These are phyloP conservation scores for Aspergillus tamarii DNA, from an alignment of 2,329 filamentous ascomycete species.

Conservation along the genomic window DNA sequence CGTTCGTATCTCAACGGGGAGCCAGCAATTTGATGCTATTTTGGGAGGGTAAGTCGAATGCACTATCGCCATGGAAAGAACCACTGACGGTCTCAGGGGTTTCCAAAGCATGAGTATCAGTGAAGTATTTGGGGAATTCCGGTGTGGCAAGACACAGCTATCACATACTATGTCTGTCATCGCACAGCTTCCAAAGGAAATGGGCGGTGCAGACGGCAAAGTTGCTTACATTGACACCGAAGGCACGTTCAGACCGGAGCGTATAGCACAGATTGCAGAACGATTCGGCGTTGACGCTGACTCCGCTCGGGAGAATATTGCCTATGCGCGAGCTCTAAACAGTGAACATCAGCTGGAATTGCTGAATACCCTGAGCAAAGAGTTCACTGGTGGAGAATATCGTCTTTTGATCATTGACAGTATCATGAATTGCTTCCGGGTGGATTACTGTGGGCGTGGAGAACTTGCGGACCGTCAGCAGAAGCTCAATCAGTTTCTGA, in stretches of 20 bases:
- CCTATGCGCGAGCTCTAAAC: slow-evolving; percentile 66
- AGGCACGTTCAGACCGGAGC: slow-evolving; percentile 68
- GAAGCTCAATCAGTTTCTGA: slow-evolving; percentile 67
- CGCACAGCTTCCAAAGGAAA: slow-evolving; percentile 58
- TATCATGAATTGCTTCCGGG: slow-evolving; percentile 70
- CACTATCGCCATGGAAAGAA: neutral
- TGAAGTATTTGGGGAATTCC: slow-evolving; percentile 51
- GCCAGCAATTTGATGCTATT: slow-evolving; percentile 67
- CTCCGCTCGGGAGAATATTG: slow-evolving; percentile 67
- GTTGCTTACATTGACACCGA: slow-evolving; percentile 71
- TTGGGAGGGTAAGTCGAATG: slow-evolving; percentile 58
- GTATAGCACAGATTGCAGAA: slow-evolving; percentile 68
- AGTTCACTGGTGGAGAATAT: slow-evolving; percentile 66
- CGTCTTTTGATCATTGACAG: slow-evolving; percentile 70
- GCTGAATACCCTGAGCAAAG: slow-evolving; percentile 62
- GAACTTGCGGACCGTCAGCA: slow-evolving; percentile 71
- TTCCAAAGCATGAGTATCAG: slow-evolving; percentile 73
- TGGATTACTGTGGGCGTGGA: slow-evolving; percentile 68
- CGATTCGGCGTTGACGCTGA: slow-evolving; percentile 65
- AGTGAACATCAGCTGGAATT: slow-evolving; percentile 69
- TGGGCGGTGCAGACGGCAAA: slow-evolving; percentile 69
- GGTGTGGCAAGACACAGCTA: slow-evolving; percentile 70
- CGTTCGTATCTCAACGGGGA: slow-evolving; percentile 69
- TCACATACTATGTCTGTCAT: slow-evolving; percentile 71
- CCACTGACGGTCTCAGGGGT: slow-evolving; percentile 48